Percentiles rank a stretch among this genome's conserved stretches.
These are phyloP conservation scores for Coniochaeta hoffmannii DNA, from an alignment of 2,329 filamentous ascomycete genomes.

Conservation along the genomic window DNA sequence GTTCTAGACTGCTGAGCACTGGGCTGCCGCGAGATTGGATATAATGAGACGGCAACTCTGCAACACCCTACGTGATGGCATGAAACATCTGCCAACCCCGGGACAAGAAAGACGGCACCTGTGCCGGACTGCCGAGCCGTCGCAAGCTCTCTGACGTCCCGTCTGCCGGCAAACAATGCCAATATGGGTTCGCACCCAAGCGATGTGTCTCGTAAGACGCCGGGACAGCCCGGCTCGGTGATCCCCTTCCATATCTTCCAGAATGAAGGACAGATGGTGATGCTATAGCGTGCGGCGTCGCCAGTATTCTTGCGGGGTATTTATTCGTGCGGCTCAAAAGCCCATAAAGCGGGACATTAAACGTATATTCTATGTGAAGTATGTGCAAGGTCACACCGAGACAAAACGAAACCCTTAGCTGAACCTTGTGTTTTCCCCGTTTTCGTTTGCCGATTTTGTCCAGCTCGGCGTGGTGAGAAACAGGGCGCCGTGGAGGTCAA, in stretches of 20 bases:
- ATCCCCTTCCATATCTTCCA: background rate
- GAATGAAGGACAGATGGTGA: background rate
- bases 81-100: conserved; percentile 5
- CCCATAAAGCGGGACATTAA: background rate
- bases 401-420: background rate
- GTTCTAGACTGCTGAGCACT: background rate
- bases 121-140: background rate
- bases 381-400: background rate
- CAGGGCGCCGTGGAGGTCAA: too few relatives aligned
- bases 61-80: background rate
- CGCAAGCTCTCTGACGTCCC: background rate
- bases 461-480: background rate
- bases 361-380: background rate
- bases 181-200: background rate
- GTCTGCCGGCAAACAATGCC: background rate
- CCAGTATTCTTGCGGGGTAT: background rate
- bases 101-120: background rate
- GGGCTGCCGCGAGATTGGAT: background rate
- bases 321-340: background rate
- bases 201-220: background rate
- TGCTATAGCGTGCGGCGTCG: background rate
- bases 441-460: too few relatives aligned
- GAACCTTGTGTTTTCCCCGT: background rate
- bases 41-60: background rate
- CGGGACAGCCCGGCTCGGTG: background rate